Evolutionary conservation across 306 rosid species (phyloP).

Genomic region (Abrus pulchellus): DNA sequence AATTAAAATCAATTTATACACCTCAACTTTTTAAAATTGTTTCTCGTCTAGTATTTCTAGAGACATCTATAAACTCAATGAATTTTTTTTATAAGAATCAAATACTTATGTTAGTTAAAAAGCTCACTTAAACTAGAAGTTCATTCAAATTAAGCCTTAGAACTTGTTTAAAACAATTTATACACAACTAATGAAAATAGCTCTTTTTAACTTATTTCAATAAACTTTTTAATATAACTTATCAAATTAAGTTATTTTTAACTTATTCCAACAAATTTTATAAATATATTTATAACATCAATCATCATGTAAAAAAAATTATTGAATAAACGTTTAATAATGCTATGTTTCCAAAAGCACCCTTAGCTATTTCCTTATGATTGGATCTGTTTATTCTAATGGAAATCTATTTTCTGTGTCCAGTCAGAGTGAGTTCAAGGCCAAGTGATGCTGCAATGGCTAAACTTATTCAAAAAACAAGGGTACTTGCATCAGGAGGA

Average conservation of each 20-base stretch:
- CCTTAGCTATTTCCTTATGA: neutral
- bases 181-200: too few relatives aligned
- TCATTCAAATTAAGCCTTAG: neutral
- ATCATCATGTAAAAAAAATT: too few relatives aligned
- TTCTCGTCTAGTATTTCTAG: neutral
- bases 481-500: slow-evolving; percentile 71
- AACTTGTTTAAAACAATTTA: too few relatives aligned
- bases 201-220: too few relatives aligned
- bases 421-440: slow-evolving; percentile 67
- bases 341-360: too few relatives aligned
- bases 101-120: neutral
- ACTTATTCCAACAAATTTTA: too few relatives aligned
- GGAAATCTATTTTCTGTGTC: slow-evolving; percentile 15
- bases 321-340: too few relatives aligned
- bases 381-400: neutral
- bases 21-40: neutral
- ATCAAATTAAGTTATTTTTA: too few relatives aligned
- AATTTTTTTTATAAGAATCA: neutral
- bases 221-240: too few relatives aligned
- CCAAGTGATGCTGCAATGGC: slow-evolving; percentile 78
- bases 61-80: neutral
- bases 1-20: neutral
- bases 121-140: neutral
- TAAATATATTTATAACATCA: too few relatives aligned
- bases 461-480: slow-evolving; percentile 73